These are phyloP conservation scores for Microcos paniculata DNA, from an alignment of 345 rosid genomes.

Conservation along the genomic window DNA sequence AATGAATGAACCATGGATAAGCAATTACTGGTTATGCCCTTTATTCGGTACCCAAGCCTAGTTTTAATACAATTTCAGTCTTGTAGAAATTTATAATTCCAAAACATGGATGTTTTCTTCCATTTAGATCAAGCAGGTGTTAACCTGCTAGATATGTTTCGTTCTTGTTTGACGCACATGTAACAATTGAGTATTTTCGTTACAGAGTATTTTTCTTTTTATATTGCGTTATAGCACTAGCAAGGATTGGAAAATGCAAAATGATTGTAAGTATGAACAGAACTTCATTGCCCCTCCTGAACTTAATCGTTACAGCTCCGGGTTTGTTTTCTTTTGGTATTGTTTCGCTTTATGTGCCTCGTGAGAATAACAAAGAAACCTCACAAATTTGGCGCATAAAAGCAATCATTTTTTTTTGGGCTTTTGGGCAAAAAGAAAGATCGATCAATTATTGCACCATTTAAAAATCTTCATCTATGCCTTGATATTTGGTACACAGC, in stretches of 20 bases:
- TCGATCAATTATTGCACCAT: neutral
- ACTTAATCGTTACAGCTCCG: neutral
- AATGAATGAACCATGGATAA: slow-evolving; percentile 43
- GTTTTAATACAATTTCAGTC: neutral
- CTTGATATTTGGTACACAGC: neutral
- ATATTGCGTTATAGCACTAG: neutral
- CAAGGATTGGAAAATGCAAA: neutral
- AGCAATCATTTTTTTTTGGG: no score
- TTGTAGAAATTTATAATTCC: neutral
- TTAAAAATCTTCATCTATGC: neutral
- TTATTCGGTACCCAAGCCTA: neutral
- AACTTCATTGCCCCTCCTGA: neutral
- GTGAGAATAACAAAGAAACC: neutral
- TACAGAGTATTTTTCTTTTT: neutral
- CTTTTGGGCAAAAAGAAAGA: no score
- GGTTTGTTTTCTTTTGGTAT: neutral
- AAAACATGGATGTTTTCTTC: neutral
- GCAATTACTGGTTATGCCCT: neutral
- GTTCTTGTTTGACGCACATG: neutral
- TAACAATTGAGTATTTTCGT: neutral
- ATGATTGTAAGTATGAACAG: neutral
- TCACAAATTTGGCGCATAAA: neutral
- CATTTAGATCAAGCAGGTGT: neutral
- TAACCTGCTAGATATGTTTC: neutral
- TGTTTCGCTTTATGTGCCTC: neutral